Evolutionary conservation across 331 rosid genomes (phyloP), one percentile per base, ranked within the genome.

Genomic region (Rhamnella rubrinervis): DNA sequence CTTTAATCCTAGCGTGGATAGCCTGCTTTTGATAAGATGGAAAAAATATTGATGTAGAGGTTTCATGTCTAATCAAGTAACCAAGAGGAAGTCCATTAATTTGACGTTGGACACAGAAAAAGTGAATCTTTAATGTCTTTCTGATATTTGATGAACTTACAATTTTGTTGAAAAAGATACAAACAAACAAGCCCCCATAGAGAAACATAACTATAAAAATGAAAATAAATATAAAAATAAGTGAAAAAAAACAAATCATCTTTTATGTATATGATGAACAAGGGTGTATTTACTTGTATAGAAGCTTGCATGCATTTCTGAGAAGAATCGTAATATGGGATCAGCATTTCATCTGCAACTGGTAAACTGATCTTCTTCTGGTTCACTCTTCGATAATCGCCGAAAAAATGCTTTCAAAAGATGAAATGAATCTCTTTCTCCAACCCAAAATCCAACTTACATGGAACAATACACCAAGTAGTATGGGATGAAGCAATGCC

Each of bases 311-410:
- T 65, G n/a, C 44, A 51, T 53, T 75, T 77, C 68, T 19, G 39
- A 55, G 70, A 68, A 17, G 68, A 75, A 73, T 63, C 68, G 60
- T 78, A 70, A 38, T 2, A 58, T 55, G 35, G 35, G 72, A 63
- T 62, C 81, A 71, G 19, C 73, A 65, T 71, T 63, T 64, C 71
- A 61, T 67, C 75, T 31, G 4, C 35, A 31, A 31, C 35, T 2
- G 35, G 35, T 31, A 31, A 31, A 4, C 35, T 31, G 35, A 31
- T 31, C 5, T 31, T 31, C 35, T 31, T 6, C 35, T 31, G 35
- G 5, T 62, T 61, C 67, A 40, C 9, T 75, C 77, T 71, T 37
- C 39, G 66, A 59, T 61, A 61, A 37, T 66, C 68, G 53, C 73
- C 65, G 66, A 15, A 19, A 20, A 51, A 51, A 12, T 19, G 1